These are phyloP conservation scores for Wickerhamiella sergipiensis DNA, from an alignment of 805 yeast genomes.

Conservation along the genomic window DNA sequence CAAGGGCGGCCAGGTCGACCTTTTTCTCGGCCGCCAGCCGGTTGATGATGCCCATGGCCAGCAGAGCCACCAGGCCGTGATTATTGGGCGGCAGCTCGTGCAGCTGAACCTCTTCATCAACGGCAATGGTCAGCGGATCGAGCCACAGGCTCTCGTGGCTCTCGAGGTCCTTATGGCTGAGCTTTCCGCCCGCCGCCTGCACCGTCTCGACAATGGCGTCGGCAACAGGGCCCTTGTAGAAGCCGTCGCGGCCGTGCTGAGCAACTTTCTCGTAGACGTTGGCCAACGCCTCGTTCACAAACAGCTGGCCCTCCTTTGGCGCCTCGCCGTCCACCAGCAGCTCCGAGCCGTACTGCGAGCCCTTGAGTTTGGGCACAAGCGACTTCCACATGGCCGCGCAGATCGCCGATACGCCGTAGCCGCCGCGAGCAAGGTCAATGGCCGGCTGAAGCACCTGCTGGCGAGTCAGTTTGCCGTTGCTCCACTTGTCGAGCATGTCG, in stretches of 20 bases:
- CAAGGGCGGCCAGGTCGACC: constrained; percentile 27
- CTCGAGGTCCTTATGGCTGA: constrained; percentile 42
- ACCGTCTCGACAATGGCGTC: constrained; percentile 45
- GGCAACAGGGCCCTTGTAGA: constrained; percentile 60
- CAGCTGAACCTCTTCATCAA: constrained; percentile 37
- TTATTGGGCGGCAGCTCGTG: constrained; percentile 85
- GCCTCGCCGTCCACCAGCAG: constrained; percentile 25
- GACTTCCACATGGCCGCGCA: constrained; percentile 37
- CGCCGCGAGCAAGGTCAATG: constrained; percentile 53
- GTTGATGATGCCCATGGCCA: constrained; percentile 53
- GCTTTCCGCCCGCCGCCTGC: constrained; percentile 38
- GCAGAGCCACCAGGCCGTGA: constrained; percentile 62
- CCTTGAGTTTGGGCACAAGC: constrained; percentile 29
- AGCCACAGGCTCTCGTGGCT: constrained; percentile 48
- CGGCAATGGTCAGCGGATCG: constrained; percentile 40
- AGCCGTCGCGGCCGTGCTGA: constrained; percentile 45
- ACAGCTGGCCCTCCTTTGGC: constrained; percentile 47
- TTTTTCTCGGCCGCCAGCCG: constrained; percentile 35
- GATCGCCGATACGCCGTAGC: constrained; percentile 52
- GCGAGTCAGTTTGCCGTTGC: constrained; percentile 50
- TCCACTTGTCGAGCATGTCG: constrained; percentile 58
- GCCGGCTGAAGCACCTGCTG: constrained; percentile 33
- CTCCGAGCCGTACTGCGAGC: constrained; percentile 24
- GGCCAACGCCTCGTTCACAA: constrained; percentile 41
- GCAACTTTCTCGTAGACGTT: constrained; percentile 39